Percentiles rank a stretch among this genome's conserved stretches.
Conservation (phyloP, 805 yeast species). For the Starmerella potacharoeniae region DNA sequence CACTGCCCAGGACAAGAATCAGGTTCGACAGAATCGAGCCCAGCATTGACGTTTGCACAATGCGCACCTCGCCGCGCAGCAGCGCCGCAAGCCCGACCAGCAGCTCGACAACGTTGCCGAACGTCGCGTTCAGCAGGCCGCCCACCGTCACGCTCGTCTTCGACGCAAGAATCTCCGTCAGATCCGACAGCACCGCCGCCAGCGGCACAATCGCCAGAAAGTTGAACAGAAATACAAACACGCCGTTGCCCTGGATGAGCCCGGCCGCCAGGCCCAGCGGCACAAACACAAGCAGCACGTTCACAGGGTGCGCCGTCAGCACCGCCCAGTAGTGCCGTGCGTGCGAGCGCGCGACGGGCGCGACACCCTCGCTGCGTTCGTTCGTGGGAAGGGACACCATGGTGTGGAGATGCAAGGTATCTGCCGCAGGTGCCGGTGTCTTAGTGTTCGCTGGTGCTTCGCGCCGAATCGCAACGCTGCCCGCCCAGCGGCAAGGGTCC, state of each 20-base stretch:
- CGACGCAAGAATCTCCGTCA: constrained; percentile 84
- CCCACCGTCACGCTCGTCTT: constrained; percentile 88
- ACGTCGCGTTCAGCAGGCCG: constrained; percentile 92
- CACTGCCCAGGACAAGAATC: constrained; percentile 81
- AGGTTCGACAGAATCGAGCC: constrained; percentile 86
- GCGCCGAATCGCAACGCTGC: not conserved
- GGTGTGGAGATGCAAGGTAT: no score
- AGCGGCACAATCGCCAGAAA: constrained; percentile 89
- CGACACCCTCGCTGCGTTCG: not conserved
- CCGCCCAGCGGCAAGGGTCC: not conserved
- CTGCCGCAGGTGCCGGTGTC: no score
- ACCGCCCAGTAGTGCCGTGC: constrained; percentile 10
- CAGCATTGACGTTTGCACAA: constrained; percentile 95
- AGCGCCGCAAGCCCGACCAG: constrained; percentile 89
- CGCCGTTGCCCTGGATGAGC: constrained; percentile 42
- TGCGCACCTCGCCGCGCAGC: constrained; percentile 71
- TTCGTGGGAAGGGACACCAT: not conserved
- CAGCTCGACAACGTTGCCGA: constrained; percentile 95
- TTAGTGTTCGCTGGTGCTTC: no score
- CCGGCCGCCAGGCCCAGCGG: constrained; percentile 82
- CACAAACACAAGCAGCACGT: constrained; percentile 64
- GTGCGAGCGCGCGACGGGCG: not conserved
- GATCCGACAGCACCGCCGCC: constrained; percentile 80
- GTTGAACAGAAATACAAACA: constrained; percentile 55
- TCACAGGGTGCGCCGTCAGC: constrained; percentile 34